Base-by-base conservation (phyloP, 257 asterid genomes). In the Mentha longifolia region DNA sequence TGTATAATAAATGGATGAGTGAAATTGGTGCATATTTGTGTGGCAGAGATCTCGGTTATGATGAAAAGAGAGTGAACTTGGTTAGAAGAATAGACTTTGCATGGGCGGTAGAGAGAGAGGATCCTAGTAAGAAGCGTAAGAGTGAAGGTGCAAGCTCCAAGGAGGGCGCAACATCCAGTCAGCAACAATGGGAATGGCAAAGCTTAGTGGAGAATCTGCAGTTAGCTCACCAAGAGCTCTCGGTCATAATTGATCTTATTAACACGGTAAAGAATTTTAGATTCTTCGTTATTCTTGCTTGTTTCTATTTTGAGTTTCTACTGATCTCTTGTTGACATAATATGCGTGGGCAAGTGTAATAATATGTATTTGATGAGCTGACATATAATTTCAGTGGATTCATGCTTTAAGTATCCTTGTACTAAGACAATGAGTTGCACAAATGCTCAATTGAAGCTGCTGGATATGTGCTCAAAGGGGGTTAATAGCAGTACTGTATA, bases 41-140 rank as follows among this genome's bases (percentile, higher is more conserved):
- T 79, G 73, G 79, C 89, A 90, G 96, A 15, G 96, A 89, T 78
- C 85, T 84, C 72, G 96, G 85, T n/a, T 87, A 89, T 72, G 96
- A 94, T 64, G 98, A 91, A 81, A 91, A 77, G 78, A 84, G 85
- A 49, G 84, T 89, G 70, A 82, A 79, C 76, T 84, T 89, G 83
- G 85, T 91, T 72, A 78, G 98, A 84, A 87, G 87, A 76, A 88
- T 94, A 56, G 97, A 94, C 78, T 94, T 94, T 74, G 96, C 90
- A 2, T 94, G 94, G 94, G 98, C 95, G 12, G 88, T 94, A 59
- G 96, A 94, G 85, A 91, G 94, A 78, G 98, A 87, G 76, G 97
- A 91, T 77, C 92, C 95, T 14, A 83, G 85, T 79, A 93, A 91
- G 88, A 93, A 89, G 90, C 92, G 77, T 71, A 94, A 89, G 84